Conservation (phyloP, 345 rosid genomes). For the Abelmoschus esculentus region DNA sequence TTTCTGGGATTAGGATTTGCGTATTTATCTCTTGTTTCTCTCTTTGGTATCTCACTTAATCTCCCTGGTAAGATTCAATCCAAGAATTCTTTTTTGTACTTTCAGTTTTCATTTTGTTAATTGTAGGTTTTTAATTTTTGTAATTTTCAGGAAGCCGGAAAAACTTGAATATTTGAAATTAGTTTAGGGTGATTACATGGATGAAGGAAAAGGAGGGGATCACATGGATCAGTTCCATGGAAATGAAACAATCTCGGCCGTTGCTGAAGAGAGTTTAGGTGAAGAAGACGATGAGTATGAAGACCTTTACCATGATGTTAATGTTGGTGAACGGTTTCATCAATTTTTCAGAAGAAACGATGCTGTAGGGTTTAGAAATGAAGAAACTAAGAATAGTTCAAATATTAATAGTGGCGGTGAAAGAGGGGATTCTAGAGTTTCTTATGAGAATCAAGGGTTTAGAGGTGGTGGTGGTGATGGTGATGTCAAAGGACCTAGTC, state of each 20-base stretch:
- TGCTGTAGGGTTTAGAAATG: too few relatives aligned
- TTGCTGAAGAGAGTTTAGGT: slow-evolving; percentile 2
- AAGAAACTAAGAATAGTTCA: too few relatives aligned
- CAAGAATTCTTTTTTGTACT: neutral
- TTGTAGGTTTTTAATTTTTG: neutral
- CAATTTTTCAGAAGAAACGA: too few relatives aligned
- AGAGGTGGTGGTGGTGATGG: neutral
- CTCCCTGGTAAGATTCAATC: too few relatives aligned
- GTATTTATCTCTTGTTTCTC: neutral
- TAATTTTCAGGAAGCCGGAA: neutral
- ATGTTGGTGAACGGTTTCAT: too few relatives aligned
- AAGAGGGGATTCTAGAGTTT: too few relatives aligned
- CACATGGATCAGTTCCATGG: neutral
- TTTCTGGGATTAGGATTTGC: neutral
- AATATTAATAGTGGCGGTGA: too few relatives aligned
- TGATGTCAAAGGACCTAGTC: slow-evolving; percentile 4
- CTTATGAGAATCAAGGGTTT: slow-evolving; percentile 7
- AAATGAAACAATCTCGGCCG: neutral
- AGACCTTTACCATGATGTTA: slow-evolving; percentile 7
- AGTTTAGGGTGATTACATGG: neutral
- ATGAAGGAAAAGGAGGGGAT: slow-evolving; percentile 1
- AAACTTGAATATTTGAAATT: neutral
- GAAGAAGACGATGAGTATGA: slow-evolving; percentile 10
- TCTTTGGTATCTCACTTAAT: neutral
- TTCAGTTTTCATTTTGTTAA: neutral